Conservation (phyloP, 1,139 yeast genomes). For the Nakaseomyces uthaithaninus region DNA sequence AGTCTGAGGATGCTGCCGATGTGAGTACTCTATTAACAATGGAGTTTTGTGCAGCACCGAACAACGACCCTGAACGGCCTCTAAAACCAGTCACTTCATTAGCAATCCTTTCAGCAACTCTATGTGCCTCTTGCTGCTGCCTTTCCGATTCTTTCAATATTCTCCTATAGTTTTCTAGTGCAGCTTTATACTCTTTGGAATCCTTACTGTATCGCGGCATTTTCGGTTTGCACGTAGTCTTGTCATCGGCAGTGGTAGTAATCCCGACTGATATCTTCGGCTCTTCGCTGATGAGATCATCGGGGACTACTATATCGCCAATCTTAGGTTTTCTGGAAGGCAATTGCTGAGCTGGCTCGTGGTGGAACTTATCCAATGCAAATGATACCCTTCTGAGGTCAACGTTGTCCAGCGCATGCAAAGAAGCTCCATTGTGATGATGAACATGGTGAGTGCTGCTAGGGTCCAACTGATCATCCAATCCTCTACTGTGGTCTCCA, state of each 20-base stretch:
- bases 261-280: constrained; percentile 64
- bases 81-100: constrained; percentile 44
- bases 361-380: constrained; percentile 56
- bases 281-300: constrained; percentile 50
- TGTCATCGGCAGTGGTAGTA: constrained; percentile 21
- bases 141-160: constrained; percentile 54
- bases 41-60: constrained; percentile 12
- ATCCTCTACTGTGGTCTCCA: background rate
- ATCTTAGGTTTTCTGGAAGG: constrained; percentile 78
- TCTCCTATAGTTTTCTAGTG: constrained; percentile 48
- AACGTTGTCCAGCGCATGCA: constrained; percentile 30
- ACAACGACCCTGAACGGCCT: constrained; percentile 7
- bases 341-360: constrained; percentile 92
- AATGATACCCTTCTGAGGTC: constrained; percentile 61
- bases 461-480: constrained; percentile 1
- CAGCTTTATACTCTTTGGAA: constrained; percentile 42
- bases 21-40: constrained; percentile 12
- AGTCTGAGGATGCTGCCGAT: constrained; percentile 10
- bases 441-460: background rate
- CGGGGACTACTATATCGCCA: constrained; percentile 75
- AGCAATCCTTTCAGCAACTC: constrained; percentile 59
- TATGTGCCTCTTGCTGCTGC: constrained; percentile 67
- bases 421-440: background rate
- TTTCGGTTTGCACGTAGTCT: background rate
- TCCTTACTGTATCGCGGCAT: constrained; percentile 37